These are phyloP conservation scores for Cryptococcus sp. DNA, from an alignment of 1,284 basidiomycete species.

Conservation along the genomic window DNA sequence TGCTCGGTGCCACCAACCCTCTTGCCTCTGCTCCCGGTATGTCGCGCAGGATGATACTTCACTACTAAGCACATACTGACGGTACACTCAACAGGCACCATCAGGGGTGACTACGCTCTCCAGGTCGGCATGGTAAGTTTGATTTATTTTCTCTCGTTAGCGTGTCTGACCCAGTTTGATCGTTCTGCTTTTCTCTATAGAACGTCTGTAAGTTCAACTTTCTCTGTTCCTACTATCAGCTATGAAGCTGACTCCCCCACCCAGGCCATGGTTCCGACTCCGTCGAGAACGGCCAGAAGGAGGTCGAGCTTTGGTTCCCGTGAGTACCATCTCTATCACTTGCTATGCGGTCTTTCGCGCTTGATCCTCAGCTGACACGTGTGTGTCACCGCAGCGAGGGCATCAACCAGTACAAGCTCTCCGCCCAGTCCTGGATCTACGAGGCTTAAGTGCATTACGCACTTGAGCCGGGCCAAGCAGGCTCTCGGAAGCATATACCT, in stretches of 20 bases:
- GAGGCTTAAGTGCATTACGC: constrained; percentile 61
- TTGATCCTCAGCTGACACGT: too few relatives aligned
- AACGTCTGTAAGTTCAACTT: constrained; percentile 35
- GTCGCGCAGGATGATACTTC: constrained; percentile 16
- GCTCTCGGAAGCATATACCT: too few relatives aligned
- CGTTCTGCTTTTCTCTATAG: constrained; percentile 18
- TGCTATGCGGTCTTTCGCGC: too few relatives aligned
- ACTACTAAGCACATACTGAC: constrained; percentile 9
- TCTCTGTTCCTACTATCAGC: not conserved
- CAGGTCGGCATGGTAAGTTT: constrained; percentile 67
- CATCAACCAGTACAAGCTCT: constrained; percentile 70
- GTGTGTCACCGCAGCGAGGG: constrained; percentile 62
- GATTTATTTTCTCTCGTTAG: not conserved
- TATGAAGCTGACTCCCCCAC: not conserved
- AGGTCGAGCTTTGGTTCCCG: constrained; percentile 76
- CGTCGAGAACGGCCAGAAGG: constrained; percentile 86
- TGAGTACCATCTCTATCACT: constrained; percentile 18
- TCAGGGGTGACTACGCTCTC: constrained; percentile 90
- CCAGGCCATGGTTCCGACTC: constrained; percentile 85
- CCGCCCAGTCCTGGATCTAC: constrained; percentile 74
- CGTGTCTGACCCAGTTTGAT: not conserved
- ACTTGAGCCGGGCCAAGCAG: too few relatives aligned
- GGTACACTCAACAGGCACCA: constrained; percentile 63
- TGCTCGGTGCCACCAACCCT: constrained; percentile 98
- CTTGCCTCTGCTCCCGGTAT: constrained; percentile 80